Evolutionary conservation across 495 filamentous ascomycete genomes (phyloP).

Genomic region (Neurospora tetraspora): DNA sequence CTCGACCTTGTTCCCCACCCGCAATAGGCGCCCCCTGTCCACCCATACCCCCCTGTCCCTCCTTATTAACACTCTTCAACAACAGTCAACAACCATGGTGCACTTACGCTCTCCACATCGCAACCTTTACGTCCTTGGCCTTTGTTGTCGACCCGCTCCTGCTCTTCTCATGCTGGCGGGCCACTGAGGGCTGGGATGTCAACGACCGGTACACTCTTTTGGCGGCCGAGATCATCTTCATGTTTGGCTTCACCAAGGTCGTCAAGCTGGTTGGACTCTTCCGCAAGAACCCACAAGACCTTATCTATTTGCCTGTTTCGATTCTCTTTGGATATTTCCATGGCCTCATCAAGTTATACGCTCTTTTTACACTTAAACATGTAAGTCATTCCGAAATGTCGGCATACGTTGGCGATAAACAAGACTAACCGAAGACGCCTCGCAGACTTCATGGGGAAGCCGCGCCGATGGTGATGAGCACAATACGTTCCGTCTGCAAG

Average conservation of each 20-base stretch:
- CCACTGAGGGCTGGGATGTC: constrained; percentile 32
- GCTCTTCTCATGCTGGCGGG: constrained; percentile 44
- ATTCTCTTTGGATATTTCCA: constrained; percentile 73
- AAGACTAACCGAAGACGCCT: constrained; percentile 13
- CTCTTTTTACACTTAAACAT: constrained; percentile 57
- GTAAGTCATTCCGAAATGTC: constrained; percentile 33
- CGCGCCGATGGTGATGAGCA: constrained; percentile 56
- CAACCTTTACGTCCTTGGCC: constrained; percentile 62
- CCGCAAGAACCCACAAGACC: constrained; percentile 56
- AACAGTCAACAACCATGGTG: constrained; percentile 62
- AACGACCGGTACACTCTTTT: constrained; percentile 36
- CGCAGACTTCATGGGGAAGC: constrained; percentile 59
- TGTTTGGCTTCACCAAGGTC: constrained; percentile 58
- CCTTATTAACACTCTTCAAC: not conserved
- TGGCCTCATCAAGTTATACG: constrained; percentile 67
- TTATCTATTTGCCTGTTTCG: constrained; percentile 59
- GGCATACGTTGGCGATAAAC: not conserved
- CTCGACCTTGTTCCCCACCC: not conserved
- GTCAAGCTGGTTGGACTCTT: constrained; percentile 70
- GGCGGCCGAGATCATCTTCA: constrained; percentile 35
- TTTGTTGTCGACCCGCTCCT: constrained; percentile 54
- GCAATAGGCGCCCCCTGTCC: not conserved
- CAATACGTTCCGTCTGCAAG: constrained; percentile 46
- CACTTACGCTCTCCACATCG: constrained; percentile 64
- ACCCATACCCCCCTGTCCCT: not conserved